Percentiles rank a stretch among this genome's conserved stretches.
phyloP scores from a whole-genome alignment of 495 filamentous ascomycete genomes.

The Daldinia vernicosa region DNA sequence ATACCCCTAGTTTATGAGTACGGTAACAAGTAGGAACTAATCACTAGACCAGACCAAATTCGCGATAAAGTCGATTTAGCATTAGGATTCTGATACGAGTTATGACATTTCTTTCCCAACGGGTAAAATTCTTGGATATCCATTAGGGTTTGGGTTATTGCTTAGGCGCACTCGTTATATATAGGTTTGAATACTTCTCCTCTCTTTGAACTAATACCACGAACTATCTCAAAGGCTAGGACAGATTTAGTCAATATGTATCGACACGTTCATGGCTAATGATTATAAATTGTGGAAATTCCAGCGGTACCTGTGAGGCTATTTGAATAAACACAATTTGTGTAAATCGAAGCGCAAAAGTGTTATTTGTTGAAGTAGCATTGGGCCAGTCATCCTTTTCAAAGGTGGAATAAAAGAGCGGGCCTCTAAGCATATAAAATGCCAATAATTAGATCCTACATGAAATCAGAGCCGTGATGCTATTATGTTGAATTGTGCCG shows the following conservation, averaged over 20 bases:
- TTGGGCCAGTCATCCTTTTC: background rate
- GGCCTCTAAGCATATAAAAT: background rate
- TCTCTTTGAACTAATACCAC: slow-evolving; percentile 29
- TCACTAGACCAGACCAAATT: slow-evolving; percentile 41
- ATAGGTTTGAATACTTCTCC: slow-evolving; percentile 22
- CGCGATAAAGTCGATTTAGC: slow-evolving; percentile 46
- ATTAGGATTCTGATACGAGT: slow-evolving; percentile 31
- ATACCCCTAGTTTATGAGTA: background rate
- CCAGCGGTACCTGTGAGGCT: background rate
- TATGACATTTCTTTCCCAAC: background rate
- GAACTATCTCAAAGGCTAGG: slow-evolving; percentile 13
- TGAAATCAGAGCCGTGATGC: background rate
- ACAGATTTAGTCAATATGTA: background rate
- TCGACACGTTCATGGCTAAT: background rate
- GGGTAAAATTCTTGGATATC: background rate
- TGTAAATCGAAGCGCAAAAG: background rate
- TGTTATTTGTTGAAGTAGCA: background rate
- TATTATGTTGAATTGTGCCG: background rate
- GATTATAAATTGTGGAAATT: slow-evolving; percentile 14
- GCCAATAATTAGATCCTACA: background rate
- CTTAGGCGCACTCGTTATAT: slow-evolving; percentile 27
- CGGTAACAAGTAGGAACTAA: slow-evolving; percentile 3
- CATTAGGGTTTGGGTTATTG: background rate
- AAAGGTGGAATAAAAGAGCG: background rate
- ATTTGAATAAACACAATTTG: slow-evolving; percentile 3